Percentiles rank a stretch among this genome's conserved stretches.
phyloP scores from a whole-genome alignment of 2,329 filamentous ascomycete genomes.

The Chrysoporthe cubensis region DNA sequence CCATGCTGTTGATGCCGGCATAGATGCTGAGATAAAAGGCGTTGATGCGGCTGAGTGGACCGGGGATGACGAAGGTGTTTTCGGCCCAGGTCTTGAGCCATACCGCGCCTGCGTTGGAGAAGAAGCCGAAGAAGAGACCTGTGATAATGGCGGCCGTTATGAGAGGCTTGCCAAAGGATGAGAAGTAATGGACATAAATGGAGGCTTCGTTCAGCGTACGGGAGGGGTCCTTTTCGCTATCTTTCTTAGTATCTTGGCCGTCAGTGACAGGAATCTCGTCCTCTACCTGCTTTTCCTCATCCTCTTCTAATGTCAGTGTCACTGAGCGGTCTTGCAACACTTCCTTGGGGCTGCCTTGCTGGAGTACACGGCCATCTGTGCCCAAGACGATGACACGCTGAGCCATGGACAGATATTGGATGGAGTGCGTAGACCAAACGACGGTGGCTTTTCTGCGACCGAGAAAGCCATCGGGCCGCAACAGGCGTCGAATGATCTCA shows the following conservation, averaged over 20 bases:
- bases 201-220: constrained; percentile 11
- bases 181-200: constrained; percentile 23
- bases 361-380: neutral
- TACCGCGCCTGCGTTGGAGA: constrained; percentile 21
- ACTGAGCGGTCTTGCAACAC: constrained; percentile 1
- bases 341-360: constrained; percentile 7
- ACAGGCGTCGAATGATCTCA: constrained; percentile 8
- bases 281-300: neutral
- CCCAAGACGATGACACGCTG: constrained; percentile 2
- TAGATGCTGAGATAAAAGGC: constrained; percentile 39
- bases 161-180: constrained; percentile 17
- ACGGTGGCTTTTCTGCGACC: constrained; percentile 36
- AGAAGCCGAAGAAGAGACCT: constrained; percentile 14
- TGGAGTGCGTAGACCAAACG: constrained; percentile 42
- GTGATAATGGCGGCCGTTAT: constrained; percentile 10
- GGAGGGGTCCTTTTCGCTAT: constrained; percentile 8
- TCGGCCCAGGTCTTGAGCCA: constrained; percentile 31
- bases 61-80: constrained; percentile 20
- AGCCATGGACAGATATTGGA: constrained; percentile 29
- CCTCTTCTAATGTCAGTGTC: neutral
- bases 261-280: neutral
- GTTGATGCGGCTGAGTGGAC: constrained; percentile 27
- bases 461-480: constrained; percentile 29
- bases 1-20: constrained; percentile 32
- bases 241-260: neutral